A percentile compares a stretch with the other conserved stretches of the same genome.
These are phyloP conservation scores for Penicillium desertorum DNA, from an alignment of 495 filamentous ascomycete species.

Conservation along the genomic window DNA sequence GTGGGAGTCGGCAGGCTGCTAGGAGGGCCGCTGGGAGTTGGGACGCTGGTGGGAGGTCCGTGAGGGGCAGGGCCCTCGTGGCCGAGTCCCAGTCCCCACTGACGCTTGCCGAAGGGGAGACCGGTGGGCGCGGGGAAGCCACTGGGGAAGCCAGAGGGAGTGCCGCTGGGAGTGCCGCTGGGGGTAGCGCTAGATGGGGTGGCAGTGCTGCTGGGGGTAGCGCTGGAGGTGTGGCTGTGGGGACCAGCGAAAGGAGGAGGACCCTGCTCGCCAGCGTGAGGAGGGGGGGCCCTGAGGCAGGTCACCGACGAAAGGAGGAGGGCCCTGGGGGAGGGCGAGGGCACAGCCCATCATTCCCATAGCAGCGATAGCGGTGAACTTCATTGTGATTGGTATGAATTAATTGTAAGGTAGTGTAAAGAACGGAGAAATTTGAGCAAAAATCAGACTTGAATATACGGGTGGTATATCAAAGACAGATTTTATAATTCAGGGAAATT, in stretches of 20 bases:
- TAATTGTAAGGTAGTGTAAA: constrained; percentile 4
- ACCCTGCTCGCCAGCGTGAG: constrained; percentile 4
- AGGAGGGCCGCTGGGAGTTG: background rate
- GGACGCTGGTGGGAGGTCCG: background rate
- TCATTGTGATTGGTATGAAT: constrained; percentile 21
- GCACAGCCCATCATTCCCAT: constrained; percentile 32
- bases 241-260: constrained; percentile 4
- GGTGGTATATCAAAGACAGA: constrained; percentile 9
- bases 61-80: background rate
- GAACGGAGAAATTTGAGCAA: constrained; percentile 6
- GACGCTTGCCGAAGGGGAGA: constrained; percentile 4
- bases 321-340: constrained; percentile 26
- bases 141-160: background rate
- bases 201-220: background rate
- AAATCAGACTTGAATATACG: constrained; percentile 7
- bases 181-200: background rate
- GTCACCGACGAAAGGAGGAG: constrained; percentile 9
- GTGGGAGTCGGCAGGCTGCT: background rate
- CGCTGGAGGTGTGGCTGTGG: constrained; percentile 1
- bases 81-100: background rate
- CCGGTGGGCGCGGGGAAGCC: background rate
- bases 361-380: constrained; percentile 21
- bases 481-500: background rate
- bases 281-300: constrained; percentile 19
- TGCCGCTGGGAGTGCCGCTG: background rate